Percentiles rank a stretch among this genome's conserved stretches.
Conservation (phyloP, 106 monocot species). For the Apostasia shenzhenica region DNA sequence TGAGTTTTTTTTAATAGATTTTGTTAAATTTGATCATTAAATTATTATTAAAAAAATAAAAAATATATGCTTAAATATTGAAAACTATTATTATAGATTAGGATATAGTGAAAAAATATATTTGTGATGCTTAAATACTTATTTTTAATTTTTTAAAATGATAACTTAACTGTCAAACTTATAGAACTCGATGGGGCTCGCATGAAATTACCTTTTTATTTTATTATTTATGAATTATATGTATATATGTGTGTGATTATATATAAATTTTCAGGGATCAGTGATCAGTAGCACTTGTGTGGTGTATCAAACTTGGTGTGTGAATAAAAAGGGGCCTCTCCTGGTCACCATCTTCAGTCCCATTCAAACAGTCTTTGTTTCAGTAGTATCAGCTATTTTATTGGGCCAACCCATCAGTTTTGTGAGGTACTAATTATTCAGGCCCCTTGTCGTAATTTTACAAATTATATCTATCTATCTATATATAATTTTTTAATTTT, state of each 20-base stretch:
- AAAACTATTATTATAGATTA: no score
- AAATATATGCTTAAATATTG: no score
- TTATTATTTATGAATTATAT: not conserved
- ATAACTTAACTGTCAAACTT: not conserved
- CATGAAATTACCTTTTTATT: not conserved
- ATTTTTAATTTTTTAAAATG: not conserved
- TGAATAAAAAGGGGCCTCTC: slow-evolving; percentile 37
- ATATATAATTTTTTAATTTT: no score
- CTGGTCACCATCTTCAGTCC: slow-evolving; percentile 44
- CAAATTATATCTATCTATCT: no score
- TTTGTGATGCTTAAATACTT: not conserved
- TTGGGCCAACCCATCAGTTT: slow-evolving; percentile 22
- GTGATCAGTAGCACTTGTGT: slow-evolving; percentile 4
- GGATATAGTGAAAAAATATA: not conserved
- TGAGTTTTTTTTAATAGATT: no score
- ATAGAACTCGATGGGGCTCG: not conserved
- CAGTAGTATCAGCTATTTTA: slow-evolving; percentile 25
- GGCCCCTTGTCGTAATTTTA: no score
- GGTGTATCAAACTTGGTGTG: slow-evolving; percentile 33
- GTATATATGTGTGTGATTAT: not conserved
- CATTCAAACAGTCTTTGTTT: slow-evolving; percentile 26
- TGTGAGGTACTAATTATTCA: slow-evolving; percentile 19
- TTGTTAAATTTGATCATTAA: no score
- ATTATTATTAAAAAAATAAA: no score
- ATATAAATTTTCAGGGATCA: slow-evolving; percentile 19